Evolutionary conservation across 306 rosid genomes (phyloP).

Genomic region (Pachyrhizus erosus): DNA sequence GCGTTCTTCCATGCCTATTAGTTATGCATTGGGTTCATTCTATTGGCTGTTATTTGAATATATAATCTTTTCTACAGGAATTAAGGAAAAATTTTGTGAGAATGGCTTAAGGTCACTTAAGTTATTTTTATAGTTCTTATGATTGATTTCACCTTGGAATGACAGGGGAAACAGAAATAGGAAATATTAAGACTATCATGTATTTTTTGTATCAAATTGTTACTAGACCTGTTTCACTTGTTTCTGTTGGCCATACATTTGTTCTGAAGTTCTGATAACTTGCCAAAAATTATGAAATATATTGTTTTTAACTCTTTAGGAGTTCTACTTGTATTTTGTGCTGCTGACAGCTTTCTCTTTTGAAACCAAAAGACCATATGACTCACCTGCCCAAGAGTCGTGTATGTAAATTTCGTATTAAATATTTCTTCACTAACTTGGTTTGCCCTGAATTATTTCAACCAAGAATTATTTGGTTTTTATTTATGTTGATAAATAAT

Average conservation of each 20-base stretch:
- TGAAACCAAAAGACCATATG: not conserved
- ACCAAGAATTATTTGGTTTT: not conserved
- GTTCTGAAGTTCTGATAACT: not conserved
- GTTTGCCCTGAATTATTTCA: slow-evolving; percentile 5
- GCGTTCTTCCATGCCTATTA: slow-evolving; percentile 25
- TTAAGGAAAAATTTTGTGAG: not conserved
- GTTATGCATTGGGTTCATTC: slow-evolving; percentile 15
- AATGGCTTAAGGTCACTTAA: slow-evolving; percentile 21
- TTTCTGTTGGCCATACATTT: not conserved
- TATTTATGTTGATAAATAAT: slow-evolving; percentile 17
- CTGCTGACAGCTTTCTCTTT: not conserved
- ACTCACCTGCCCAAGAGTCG: not conserved
- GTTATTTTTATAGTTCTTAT: slow-evolving; percentile 15
- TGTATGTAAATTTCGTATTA: slow-evolving; percentile 15
- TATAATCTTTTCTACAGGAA: slow-evolving; percentile 1
- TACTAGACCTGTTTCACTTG: not conserved
- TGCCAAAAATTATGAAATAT: not conserved
- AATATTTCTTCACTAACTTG: not conserved
- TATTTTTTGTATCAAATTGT: not conserved
- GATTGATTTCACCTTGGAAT: slow-evolving; percentile 29
- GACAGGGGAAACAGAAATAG: not conserved
- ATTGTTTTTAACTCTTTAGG: not conserved
- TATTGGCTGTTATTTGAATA: slow-evolving; percentile 5
- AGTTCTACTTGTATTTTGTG: not conserved
- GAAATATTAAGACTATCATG: slow-evolving; percentile 5